Percentiles rank a stretch among this genome's conserved stretches.
Conservation (phyloP, 805 yeast species). For the Starmera quercuum region DNA sequence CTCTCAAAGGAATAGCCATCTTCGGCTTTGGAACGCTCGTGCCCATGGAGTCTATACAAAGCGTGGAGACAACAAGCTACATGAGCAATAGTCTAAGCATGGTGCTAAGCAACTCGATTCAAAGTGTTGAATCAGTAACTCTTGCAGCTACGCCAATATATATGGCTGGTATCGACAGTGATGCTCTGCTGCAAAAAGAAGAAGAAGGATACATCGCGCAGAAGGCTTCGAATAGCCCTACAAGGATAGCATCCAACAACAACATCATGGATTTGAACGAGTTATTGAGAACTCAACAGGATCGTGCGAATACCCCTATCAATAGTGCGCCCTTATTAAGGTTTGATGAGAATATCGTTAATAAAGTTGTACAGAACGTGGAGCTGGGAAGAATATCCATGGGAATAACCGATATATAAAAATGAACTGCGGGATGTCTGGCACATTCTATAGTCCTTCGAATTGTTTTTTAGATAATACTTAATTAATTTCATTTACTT, state of each 20-base stretch:
- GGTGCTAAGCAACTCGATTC: no score
- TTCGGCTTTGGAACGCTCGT: conserved; percentile 9
- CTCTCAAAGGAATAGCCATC: conserved; percentile 5
- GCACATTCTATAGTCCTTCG: no score
- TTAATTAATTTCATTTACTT: no score
- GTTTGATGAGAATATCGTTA: conserved; percentile 7
- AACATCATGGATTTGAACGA: conserved; percentile 1
- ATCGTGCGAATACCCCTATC: no score
- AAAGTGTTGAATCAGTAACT: neutral
- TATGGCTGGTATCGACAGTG: neutral
- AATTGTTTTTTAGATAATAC: no score
- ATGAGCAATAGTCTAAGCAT: no score
- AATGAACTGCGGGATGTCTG: no score
- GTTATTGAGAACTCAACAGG: no score
- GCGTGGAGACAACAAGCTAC: neutral
- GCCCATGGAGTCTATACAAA: conserved; percentile 5
- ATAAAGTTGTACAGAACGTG: conserved; percentile 11
- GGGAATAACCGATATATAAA: conserved; percentile 11
- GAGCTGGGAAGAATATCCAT: conserved; percentile 14
- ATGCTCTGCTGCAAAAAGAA: no score
- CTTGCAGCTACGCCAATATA: neutral
- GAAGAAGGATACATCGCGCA: no score
- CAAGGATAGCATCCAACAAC: conserved; percentile 7
- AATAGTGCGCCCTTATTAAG: no score
- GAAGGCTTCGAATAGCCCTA: conserved; percentile 6